Evolutionary conservation across 1,284 basidiomycete genomes (phyloP).

Genomic region (Pseudozyma thailandica): DNA sequence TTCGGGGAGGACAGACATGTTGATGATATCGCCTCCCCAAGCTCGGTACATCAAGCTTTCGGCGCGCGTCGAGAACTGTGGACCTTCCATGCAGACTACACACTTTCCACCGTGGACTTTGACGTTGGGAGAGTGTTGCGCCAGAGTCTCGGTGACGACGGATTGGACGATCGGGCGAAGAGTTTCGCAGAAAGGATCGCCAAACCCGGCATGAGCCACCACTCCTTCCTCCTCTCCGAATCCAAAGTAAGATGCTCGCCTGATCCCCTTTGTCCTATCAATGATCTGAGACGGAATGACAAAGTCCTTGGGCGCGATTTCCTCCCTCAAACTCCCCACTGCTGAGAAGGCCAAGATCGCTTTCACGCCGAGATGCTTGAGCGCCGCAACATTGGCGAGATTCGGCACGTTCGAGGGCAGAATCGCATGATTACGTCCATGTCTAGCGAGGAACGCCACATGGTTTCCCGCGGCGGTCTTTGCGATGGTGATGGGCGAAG

Average conservation of each 20-base stretch:
- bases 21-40: slow-evolving; percentile 76
- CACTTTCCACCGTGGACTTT: slow-evolving; percentile 78
- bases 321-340: slow-evolving; percentile 94
- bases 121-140: slow-evolving; percentile 32
- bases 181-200: slow-evolving; percentile 73
- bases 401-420: slow-evolving; percentile 71
- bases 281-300: slow-evolving; percentile 91
- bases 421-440: slow-evolving; percentile 79
- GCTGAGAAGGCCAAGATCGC: slow-evolving; percentile 93
- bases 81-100: slow-evolving; percentile 97
- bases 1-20: slow-evolving; percentile 93
- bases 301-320: slow-evolving; percentile 82
- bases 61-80: slow-evolving; percentile 89
- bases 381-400: slow-evolving; percentile 92
- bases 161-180: slow-evolving; percentile 54
- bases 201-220: slow-evolving; percentile 93
- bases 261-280: slow-evolving; percentile 92
- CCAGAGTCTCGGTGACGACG: slow-evolving; percentile 45
- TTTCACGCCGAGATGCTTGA: slow-evolving; percentile 89
- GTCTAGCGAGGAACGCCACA: slow-evolving; percentile 91
- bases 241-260: slow-evolving; percentile 87
- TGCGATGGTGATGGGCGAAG: slow-evolving; percentile 88
- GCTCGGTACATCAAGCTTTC: slow-evolving; percentile 93
- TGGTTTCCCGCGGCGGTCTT: slow-evolving; percentile 78
- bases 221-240: slow-evolving; percentile 74